A percentile compares a stretch with the other conserved stretches of the same genome.
Conservation (phyloP, 306 rosid species). For the Mucuna pruriens region DNA sequence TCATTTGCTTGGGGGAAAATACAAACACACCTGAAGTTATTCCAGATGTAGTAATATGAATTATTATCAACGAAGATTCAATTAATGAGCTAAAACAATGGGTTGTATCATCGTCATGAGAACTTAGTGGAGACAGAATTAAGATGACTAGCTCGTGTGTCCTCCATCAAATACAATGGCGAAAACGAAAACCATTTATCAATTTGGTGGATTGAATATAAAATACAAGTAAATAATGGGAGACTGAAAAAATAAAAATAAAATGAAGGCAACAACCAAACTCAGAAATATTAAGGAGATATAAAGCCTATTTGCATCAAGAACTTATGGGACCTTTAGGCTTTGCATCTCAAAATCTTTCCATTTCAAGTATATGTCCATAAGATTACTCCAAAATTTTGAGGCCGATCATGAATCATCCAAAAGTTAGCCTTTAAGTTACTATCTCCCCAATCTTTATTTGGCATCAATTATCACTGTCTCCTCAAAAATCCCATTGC, state of each 20-base stretch:
- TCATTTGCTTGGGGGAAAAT: not conserved
- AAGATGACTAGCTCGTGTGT: slow-evolving; percentile 1
- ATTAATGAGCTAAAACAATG: not conserved
- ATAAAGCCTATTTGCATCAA: slow-evolving; percentile 29
- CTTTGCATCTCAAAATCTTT: slow-evolving; percentile 40
- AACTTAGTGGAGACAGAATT: slow-evolving; percentile 7
- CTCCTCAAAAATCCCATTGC: slow-evolving; percentile 91
- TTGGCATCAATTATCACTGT: slow-evolving; percentile 47
- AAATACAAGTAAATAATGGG: slow-evolving; percentile 38
- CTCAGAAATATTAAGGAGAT: not conserved
- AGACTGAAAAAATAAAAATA: not conserved
- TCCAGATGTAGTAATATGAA: not conserved
- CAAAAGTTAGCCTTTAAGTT: slow-evolving; percentile 52
- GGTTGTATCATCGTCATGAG: not conserved
- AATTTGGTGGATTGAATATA: not conserved
- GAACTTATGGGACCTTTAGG: slow-evolving; percentile 40
- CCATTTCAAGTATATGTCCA: slow-evolving; percentile 47
- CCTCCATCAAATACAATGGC: slow-evolving; percentile 26
- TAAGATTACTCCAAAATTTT: slow-evolving; percentile 43
- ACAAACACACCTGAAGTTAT: not conserved
- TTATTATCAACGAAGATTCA: not conserved
- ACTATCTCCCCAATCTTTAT: slow-evolving; percentile 44
- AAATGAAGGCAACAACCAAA: slow-evolving; percentile 31
- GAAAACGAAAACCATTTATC: slow-evolving; percentile 21
- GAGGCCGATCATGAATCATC: slow-evolving; percentile 43